Evolutionary conservation across 208 protist genomes (phyloP).

Genomic region (Leishmania braziliensis): DNA sequence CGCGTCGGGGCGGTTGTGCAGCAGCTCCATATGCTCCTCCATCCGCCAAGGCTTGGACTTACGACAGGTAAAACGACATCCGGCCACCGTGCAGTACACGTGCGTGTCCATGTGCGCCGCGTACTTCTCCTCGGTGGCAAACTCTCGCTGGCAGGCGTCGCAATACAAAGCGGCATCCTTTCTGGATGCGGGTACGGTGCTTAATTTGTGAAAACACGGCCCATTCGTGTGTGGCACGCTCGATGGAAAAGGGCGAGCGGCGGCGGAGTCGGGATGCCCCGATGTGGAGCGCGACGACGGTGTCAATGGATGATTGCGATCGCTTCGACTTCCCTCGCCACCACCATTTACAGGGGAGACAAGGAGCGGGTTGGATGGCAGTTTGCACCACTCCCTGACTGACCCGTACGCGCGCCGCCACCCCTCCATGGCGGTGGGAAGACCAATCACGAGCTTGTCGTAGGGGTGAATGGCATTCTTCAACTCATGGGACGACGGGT

Average conservation of each 20-base stretch:
- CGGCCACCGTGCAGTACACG: constrained; percentile 79
- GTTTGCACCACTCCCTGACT: constrained; percentile 12
- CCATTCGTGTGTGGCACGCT: background rate
- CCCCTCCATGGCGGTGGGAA: constrained; percentile 27
- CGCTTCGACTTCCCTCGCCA: background rate
- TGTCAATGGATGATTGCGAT: background rate
- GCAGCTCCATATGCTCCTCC: constrained; percentile 85
- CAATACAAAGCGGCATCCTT: constrained; percentile 47
- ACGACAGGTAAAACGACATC: constrained; percentile 87
- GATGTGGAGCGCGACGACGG: background rate
- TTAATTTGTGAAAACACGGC: background rate
- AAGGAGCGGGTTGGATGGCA: constrained; percentile 26
- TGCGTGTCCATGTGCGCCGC: constrained; percentile 68
- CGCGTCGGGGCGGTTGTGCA: constrained; percentile 86
- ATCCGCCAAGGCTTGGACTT: constrained; percentile 70
- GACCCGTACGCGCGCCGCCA: constrained; percentile 17
- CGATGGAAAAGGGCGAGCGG: background rate
- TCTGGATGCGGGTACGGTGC: background rate
- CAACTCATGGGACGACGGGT: background rate
- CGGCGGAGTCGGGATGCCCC: background rate
- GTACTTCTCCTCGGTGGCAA: constrained; percentile 54
- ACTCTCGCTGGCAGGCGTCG: constrained; percentile 83
- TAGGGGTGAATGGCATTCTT: constrained; percentile 17
- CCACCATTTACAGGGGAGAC: background rate
- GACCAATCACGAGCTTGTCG: constrained; percentile 34